Conservation (phyloP, 1,284 basidiomycete species). For the Sporisorium sorghi region DNA sequence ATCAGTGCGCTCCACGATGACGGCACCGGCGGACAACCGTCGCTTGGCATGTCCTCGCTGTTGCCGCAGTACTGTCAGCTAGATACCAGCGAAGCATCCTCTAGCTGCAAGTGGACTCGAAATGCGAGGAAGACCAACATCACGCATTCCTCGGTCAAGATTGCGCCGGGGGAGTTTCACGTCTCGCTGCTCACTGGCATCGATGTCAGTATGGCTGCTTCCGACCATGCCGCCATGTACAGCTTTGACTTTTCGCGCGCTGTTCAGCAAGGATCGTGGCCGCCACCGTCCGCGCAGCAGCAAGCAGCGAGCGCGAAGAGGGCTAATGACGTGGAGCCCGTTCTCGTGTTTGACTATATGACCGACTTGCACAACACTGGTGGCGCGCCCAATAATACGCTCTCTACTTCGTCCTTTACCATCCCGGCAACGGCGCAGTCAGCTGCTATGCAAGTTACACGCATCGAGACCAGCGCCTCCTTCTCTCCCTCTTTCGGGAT, state of each 20-base stretch:
- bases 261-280: constrained; percentile 13
- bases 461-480: constrained; percentile 23
- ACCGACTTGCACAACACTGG: constrained; percentile 32
- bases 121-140: constrained; percentile 11
- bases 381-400: constrained; percentile 13
- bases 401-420: constrained; percentile 13
- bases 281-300: background rate
- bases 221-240: constrained; percentile 38
- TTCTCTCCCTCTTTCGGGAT: constrained; percentile 39
- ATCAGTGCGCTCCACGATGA: constrained; percentile 43
- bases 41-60: constrained; percentile 37
- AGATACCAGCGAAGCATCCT: constrained; percentile 11
- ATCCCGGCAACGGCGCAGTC: background rate
- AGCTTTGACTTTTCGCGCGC: constrained; percentile 24
- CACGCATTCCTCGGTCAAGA: constrained; percentile 10
- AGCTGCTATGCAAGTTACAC: constrained; percentile 9
- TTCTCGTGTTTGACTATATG: constrained; percentile 40
- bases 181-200: constrained; percentile 13
- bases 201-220: constrained; percentile 17
- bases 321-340: constrained; percentile 25
- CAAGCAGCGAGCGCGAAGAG: constrained; percentile 7
- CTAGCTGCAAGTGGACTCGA: constrained; percentile 32
- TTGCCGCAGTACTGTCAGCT: constrained; percentile 46
- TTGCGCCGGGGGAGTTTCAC: constrained; percentile 23
- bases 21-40: constrained; percentile 36